Evolutionary conservation across 257 asterid species (phyloP).

Genomic region (Penstemon davidsonii): DNA sequence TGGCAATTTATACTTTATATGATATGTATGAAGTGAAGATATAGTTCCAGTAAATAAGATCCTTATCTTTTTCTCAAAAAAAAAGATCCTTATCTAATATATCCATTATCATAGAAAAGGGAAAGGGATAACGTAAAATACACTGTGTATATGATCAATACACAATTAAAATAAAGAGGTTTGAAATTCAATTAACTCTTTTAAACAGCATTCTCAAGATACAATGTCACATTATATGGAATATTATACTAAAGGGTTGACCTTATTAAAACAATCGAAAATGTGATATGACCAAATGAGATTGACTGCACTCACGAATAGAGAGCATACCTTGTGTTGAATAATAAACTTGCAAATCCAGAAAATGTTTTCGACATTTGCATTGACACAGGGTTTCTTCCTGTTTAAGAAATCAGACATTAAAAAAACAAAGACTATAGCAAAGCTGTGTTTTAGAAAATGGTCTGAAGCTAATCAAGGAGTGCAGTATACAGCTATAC

Average conservation of each 20-base stretch:
- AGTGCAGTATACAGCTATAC: neutral
- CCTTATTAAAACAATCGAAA: neutral
- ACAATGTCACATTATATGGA: neutral
- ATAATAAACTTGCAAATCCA: constrained; percentile 64
- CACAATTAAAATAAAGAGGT: neutral
- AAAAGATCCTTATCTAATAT: neutral
- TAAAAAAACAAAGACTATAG: constrained; percentile 1
- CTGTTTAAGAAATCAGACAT: constrained; percentile 39
- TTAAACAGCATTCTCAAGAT: neutral
- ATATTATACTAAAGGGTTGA: neutral
- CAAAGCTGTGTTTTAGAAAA: neutral
- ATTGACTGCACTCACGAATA: neutral
- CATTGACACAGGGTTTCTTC: constrained; percentile 57
- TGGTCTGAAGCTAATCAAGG: neutral
- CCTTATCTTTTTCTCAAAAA: neutral
- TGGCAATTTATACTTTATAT: neutral
- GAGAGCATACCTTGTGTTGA: constrained; percentile 57
- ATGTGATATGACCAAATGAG: neutral
- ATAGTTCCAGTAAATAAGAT: constrained; percentile 10
- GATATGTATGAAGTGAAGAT: constrained; percentile 15
- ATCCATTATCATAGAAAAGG: constrained; percentile 2
- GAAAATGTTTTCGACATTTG: constrained; percentile 64
- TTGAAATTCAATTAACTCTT: neutral
- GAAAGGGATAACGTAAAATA: constrained; percentile 1
- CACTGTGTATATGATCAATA: neutral